Evolutionary conservation across 2,329 filamentous ascomycete species (phyloP).

Genomic region (Amauroascus verrucosus): DNA sequence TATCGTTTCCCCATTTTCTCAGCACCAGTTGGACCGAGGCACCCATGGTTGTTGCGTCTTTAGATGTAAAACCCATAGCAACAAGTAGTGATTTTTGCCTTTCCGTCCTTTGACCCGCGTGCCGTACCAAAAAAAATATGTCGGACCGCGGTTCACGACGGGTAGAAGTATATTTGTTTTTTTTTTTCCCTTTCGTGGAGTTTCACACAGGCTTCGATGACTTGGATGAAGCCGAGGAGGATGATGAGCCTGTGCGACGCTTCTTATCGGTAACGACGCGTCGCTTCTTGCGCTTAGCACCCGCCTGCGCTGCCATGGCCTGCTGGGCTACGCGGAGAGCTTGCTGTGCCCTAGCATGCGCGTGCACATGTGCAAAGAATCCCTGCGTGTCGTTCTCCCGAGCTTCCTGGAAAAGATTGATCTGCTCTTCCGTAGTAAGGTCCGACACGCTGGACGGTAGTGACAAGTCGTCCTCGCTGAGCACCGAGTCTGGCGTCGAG

Average conservation of each 20-base stretch:
- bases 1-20: too few relatives aligned
- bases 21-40: neutral
- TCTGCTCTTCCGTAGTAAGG: slow-evolving; percentile 33
- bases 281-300: slow-evolving; percentile 20
- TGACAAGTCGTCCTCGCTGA: slow-evolving; percentile 6
- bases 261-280: slow-evolving; percentile 16
- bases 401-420: slow-evolving; percentile 29
- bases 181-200: too few relatives aligned
- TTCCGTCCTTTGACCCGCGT: too few relatives aligned
- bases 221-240: slow-evolving; percentile 5
- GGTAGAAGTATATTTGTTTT: too few relatives aligned
- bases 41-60: neutral
- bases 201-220: slow-evolving; percentile 5
- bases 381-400: slow-evolving; percentile 26
- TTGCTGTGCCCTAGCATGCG: slow-evolving; percentile 34
- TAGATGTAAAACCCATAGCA: too few relatives aligned
- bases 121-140: neutral
- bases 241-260: slow-evolving; percentile 19
- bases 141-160: neutral
- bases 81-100: too few relatives aligned
- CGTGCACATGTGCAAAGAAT: slow-evolving; percentile 26
- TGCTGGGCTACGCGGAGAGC: slow-evolving; percentile 29
- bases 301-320: slow-evolving; percentile 16
- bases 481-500: slow-evolving; percentile 17
- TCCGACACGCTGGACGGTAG: slow-evolving; percentile 14